Evolutionary conservation across 192 early-diverging fungal species (phyloP), one percentile per base, ranked within the genome.

Genomic region (Backusella westeae): DNA sequence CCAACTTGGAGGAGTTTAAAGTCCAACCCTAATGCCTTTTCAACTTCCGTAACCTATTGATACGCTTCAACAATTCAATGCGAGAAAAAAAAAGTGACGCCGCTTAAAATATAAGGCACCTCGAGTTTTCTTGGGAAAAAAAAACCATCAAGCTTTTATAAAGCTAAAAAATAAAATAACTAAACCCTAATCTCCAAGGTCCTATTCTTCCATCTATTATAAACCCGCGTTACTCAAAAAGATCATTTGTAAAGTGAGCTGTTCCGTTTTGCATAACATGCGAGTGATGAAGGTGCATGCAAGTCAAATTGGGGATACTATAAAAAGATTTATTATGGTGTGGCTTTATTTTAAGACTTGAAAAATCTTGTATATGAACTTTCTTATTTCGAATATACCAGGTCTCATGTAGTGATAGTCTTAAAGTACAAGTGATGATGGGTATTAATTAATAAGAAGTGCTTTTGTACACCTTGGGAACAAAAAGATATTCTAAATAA

Each of bases 51-150:
- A 21, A 21, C 42, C 14, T 44, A 44, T 14, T 44, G 42, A 3
- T 44, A 17, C 19, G 5, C 46, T 63, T 14, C 56, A 0, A 29
- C 23, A 63, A 63, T 9, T 63, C 23, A 63, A 63, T 63, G 56
- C 56, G 56, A 63, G 26, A 59, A 9, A 23, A 59, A 59, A 21
- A 53, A 26, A 2, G 12, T 63, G 56, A 10, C 56, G 26, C 56
- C 56, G 56, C 56, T 14, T 63, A 63, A 63, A 63, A 26, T 63
- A 63, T 63, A 63, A 63, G 56, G 56, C 56, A 14, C 10, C 56
- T 63, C 23, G 56, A 63, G 56, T 63, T 63, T 63, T 63, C 56
- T 63, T 63, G 56, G 56, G 56, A 63, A 63, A 63, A 63, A 63
- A 63, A 63, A 9, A n/a, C n/a, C 26, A 26, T 63, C 26, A 26